A percentile compares a stretch with the other conserved stretches of the same genome.
These are phyloP conservation scores for Beta macrorhiza DNA, from an alignment of 179 eudicot genomes.

Conservation along the genomic window DNA sequence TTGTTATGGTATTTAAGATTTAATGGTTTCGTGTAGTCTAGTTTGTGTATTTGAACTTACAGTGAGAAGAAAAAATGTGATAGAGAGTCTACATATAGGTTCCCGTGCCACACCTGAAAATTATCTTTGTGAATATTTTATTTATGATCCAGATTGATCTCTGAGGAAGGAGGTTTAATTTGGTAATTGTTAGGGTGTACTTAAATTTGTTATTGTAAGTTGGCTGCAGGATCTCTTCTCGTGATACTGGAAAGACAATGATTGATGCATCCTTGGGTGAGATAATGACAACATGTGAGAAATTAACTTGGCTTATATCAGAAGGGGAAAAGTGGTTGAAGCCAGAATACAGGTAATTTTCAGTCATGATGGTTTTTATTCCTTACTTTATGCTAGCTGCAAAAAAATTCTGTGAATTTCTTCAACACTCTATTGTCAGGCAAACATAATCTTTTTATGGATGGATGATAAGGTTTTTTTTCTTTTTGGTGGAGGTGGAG, in stretches of 20 bases:
- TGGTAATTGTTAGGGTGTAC: slow-evolving; percentile 4
- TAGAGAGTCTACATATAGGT: neutral
- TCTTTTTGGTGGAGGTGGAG: too few relatives aligned
- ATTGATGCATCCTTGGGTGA: slow-evolving; percentile 99
- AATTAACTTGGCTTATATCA: slow-evolving; percentile 91
- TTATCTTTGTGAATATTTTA: slow-evolving; percentile 8
- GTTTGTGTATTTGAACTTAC: neutral
- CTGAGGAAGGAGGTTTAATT: neutral
- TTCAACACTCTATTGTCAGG: neutral
- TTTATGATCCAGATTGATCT: too few relatives aligned
- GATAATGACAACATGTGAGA: slow-evolving; percentile 99
- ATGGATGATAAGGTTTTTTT: neutral
- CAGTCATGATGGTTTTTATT: neutral
- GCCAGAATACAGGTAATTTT: slow-evolving; percentile 84
- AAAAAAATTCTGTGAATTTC: neutral
- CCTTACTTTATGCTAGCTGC: neutral
- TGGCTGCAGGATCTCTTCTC: slow-evolving; percentile 75
- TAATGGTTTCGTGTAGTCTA: neutral
- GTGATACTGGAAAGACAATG: slow-evolving; percentile 99
- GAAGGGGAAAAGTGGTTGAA: slow-evolving; percentile 98
- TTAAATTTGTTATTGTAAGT: neutral
- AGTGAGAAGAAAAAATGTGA: neutral
- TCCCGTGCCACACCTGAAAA: neutral
- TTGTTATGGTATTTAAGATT: neutral
- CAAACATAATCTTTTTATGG: neutral